Conservation (phyloP, 495 filamentous ascomycete genomes). For the Gamarada debralockiae region DNA sequence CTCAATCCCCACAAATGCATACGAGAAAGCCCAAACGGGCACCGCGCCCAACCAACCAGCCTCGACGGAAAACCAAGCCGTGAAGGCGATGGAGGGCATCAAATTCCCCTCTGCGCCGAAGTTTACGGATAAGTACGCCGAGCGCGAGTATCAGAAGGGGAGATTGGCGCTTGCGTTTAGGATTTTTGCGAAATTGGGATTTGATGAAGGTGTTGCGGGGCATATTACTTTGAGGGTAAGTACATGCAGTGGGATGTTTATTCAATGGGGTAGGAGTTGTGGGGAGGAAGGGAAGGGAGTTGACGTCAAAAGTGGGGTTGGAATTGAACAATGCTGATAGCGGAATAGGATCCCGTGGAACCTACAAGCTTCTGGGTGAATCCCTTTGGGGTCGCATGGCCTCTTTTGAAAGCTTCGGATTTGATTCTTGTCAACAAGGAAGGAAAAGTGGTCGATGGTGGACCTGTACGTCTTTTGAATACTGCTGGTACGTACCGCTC, state of each 20-base stretch:
- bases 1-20: conserved; percentile 2
- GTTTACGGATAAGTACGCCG: conserved; percentile 57
- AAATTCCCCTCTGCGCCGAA: conserved; percentile 35
- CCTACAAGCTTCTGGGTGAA: conserved; percentile 75
- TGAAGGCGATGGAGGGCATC: neutral
- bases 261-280: neutral
- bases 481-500: conserved; percentile 42
- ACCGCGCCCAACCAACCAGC: conserved; percentile 19
- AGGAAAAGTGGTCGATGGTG: conserved; percentile 67
- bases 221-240: conserved; percentile 53
- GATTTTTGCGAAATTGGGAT: conserved; percentile 66
- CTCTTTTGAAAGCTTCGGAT: conserved; percentile 63
- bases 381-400: conserved; percentile 71
- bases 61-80: conserved; percentile 11
- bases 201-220: conserved; percentile 55
- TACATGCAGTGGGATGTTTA: neutral
- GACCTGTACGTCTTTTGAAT: conserved; percentile 58
- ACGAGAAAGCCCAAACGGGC: conserved; percentile 3
- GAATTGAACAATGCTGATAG: neutral
- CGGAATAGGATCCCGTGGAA: conserved; percentile 58
- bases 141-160: conserved; percentile 63
- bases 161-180: conserved; percentile 63
- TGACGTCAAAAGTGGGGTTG: neutral
- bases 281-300: neutral
- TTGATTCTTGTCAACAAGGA: conserved; percentile 65